Conservation (phyloP, 257 asterid species). For the Petunia axillaris region DNA sequence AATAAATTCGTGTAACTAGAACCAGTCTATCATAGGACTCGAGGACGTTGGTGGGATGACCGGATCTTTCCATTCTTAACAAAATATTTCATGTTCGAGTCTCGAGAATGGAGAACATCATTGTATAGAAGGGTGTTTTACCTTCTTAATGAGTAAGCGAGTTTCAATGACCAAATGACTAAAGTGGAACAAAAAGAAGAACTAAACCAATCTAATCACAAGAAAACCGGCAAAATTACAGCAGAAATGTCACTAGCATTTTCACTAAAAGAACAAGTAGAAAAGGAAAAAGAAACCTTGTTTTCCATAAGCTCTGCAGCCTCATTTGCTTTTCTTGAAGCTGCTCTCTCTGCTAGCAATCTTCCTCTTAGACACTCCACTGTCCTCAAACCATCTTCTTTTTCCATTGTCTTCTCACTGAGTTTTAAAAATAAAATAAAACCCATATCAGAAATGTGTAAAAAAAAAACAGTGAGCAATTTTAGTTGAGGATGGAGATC, state of each 20-base stretch:
- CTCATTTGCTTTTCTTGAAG: conserved; percentile 71
- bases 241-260: neutral
- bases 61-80: no score
- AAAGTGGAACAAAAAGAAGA: no score
- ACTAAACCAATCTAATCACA: neutral
- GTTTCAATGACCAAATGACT: no score
- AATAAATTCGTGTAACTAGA: no score
- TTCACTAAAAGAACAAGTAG: neutral
- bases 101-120: no score
- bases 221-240: neutral
- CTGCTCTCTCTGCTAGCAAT: conserved; percentile 78
- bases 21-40: no score
- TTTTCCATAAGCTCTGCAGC: conserved; percentile 53
- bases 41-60: no score
- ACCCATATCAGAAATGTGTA: neutral
- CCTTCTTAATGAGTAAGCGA: no score
- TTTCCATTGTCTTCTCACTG: conserved; percentile 46
- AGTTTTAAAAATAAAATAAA: neutral
- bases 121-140: no score
- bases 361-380: conserved; percentile 88
- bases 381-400: conserved; percentile 64
- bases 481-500: neutral
- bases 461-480: neutral
- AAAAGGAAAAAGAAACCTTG: conserved; percentile 46
- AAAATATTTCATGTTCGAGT: no score